phyloP scores from a whole-genome alignment of 2,329 filamentous ascomycete genomes.

The Penicillium sp. region DNA sequence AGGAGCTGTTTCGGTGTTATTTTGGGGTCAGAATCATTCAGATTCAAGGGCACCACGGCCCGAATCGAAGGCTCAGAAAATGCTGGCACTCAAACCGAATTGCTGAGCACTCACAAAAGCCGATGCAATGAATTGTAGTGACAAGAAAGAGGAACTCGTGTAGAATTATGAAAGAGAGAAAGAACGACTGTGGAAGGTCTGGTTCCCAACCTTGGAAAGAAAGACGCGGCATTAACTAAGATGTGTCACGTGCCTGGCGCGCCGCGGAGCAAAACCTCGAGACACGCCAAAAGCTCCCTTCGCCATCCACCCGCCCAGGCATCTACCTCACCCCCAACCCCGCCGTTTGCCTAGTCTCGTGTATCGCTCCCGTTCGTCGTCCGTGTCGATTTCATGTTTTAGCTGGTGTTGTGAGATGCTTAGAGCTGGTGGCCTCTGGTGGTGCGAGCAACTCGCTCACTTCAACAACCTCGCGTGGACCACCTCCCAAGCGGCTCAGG shows the following conservation, averaged over 20 bases:
- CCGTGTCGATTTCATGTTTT: slow-evolving; percentile 21
- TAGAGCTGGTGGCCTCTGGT: slow-evolving; percentile 36
- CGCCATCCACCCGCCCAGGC: slow-evolving; percentile 12
- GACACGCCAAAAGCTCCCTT: slow-evolving; percentile 21
- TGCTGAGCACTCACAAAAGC: slow-evolving; percentile 6
- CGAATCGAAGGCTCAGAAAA: background rate
- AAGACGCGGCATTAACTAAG: slow-evolving; percentile 17
- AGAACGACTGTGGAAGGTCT: background rate
- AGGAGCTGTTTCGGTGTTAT: slow-evolving; percentile 1
- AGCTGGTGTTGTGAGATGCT: slow-evolving; percentile 39
- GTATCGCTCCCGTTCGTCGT: background rate
- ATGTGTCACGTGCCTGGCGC: slow-evolving; percentile 24
- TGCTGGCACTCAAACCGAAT: slow-evolving; percentile 2
- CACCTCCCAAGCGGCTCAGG: slow-evolving; percentile 23
- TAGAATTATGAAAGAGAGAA: background rate
- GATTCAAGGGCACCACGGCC: slow-evolving; percentile 7
- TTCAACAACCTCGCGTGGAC: slow-evolving; percentile 35
- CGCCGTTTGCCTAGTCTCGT: background rate
- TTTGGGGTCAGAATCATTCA: background rate
- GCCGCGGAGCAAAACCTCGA: slow-evolving; percentile 29
- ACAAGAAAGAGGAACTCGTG: background rate
- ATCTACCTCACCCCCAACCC: slow-evolving; percentile 14
- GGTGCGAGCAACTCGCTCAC: slow-evolving; percentile 43
- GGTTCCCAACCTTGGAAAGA: slow-evolving; percentile 3
- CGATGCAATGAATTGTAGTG: background rate